Conservation (phyloP, 2,329 filamentous ascomycete genomes). For the Fusarium sp. region DNA sequence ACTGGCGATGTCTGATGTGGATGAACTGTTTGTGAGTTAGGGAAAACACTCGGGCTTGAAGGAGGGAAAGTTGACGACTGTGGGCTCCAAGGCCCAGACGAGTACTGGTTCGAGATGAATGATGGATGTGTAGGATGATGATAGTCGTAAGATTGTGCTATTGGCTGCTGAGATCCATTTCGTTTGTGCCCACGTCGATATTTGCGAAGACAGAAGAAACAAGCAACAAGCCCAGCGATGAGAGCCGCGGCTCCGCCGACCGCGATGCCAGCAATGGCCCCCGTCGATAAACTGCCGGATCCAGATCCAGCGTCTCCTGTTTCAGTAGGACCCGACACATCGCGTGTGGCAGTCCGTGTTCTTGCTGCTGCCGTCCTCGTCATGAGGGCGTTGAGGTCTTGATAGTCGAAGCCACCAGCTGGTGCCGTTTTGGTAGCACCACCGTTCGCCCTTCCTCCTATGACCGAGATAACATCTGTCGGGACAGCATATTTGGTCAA, state of each 20-base stretch:
- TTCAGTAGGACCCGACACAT: slow-evolving; percentile 44
- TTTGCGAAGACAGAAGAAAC: slow-evolving; percentile 49
- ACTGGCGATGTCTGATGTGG: slow-evolving; percentile 43
- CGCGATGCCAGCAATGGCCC: slow-evolving; percentile 59
- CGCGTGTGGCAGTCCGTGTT: slow-evolving; percentile 62
- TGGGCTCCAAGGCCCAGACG: slow-evolving; percentile 44
- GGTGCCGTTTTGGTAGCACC: slow-evolving; percentile 65
- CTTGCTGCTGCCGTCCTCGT: slow-evolving; percentile 59
- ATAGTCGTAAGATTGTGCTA: slow-evolving; percentile 42
- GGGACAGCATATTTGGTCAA: slow-evolving; percentile 65
- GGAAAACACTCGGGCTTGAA: slow-evolving; percentile 33
- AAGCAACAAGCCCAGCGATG: slow-evolving; percentile 43
- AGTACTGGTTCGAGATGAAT: slow-evolving; percentile 37
- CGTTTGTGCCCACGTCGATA: slow-evolving; percentile 26
- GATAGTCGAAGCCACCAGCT: slow-evolving; percentile 58
- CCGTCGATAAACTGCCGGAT: slow-evolving; percentile 47
- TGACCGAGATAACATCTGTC: slow-evolving; percentile 58
- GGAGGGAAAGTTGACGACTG: slow-evolving; percentile 39
- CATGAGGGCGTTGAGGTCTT: slow-evolving; percentile 65
- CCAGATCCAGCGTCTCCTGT: background rate
- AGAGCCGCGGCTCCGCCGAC: slow-evolving; percentile 51
- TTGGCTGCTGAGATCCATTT: slow-evolving; percentile 40
- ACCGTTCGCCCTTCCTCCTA: slow-evolving; percentile 63
- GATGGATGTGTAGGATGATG: slow-evolving; percentile 40
- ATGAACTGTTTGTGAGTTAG: slow-evolving; percentile 33